Evolutionary conservation across 257 asterid species (phyloP).

Genomic region (Verbena officinalis): DNA sequence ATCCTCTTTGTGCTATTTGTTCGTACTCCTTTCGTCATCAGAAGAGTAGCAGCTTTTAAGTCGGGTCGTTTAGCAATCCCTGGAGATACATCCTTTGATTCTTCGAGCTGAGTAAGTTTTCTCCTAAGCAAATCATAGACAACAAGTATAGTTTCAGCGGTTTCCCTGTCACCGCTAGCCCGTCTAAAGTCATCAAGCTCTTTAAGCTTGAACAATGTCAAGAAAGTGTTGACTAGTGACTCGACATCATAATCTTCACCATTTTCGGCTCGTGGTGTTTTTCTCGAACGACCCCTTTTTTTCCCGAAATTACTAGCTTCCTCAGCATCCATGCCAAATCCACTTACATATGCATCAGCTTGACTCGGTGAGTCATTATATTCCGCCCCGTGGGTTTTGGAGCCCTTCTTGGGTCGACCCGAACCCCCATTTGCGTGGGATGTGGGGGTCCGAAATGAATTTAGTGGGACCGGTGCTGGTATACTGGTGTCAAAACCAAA

Average conservation of each 20-base stretch:
- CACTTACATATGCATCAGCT: constrained; percentile 39
- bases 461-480: constrained; percentile 82
- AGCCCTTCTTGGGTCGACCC: constrained; percentile 46
- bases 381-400: constrained; percentile 38
- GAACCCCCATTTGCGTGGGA: constrained; percentile 47
- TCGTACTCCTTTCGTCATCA: constrained; percentile 76
- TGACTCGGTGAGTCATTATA: constrained; percentile 51
- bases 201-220: constrained; percentile 51
- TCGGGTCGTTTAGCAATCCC: constrained; percentile 79
- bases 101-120: constrained; percentile 72
- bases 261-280: constrained; percentile 24
- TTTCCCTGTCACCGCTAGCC: constrained; percentile 65
- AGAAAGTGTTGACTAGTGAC: constrained; percentile 42
- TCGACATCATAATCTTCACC: constrained; percentile 52
- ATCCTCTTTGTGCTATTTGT: constrained; percentile 66
- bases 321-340: constrained; percentile 34
- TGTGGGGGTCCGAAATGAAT: constrained; percentile 69
- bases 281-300: constrained; percentile 46
- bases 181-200: constrained; percentile 60
- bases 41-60: constrained; percentile 54
- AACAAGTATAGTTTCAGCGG: constrained; percentile 50
- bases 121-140: constrained; percentile 68
- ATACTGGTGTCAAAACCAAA: constrained; percentile 41
- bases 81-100: constrained; percentile 46
- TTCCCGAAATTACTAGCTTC: constrained; percentile 45